These are phyloP conservation scores for Sonneratia caseolaris DNA, from an alignment of 345 rosid genomes.

Conservation along the genomic window DNA sequence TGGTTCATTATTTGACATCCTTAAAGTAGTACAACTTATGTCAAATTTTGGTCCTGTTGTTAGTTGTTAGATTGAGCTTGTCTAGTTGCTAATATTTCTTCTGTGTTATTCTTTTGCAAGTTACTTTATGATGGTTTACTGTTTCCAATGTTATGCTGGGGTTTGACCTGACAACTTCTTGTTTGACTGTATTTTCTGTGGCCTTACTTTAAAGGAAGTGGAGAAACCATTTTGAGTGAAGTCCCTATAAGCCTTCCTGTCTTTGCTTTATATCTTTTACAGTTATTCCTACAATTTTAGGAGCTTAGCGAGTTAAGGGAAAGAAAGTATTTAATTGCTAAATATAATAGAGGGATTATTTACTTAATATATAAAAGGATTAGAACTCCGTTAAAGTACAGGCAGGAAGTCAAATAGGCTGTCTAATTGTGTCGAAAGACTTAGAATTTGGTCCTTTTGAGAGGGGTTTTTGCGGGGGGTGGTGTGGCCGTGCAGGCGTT, in stretches of 20 bases:
- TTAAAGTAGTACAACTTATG: neutral
- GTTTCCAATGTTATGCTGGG: neutral
- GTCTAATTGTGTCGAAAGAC: neutral
- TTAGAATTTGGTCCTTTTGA: neutral
- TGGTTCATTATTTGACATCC: conserved; percentile 1
- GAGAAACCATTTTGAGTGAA: neutral
- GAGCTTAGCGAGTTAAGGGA: neutral
- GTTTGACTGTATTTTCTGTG: neutral
- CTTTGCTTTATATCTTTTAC: too few relatives aligned
- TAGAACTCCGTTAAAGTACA: neutral
- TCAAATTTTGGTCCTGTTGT: neutral
- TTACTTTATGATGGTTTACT: neutral
- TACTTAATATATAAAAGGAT: neutral
- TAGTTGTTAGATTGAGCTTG: neutral
- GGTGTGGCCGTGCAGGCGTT: too few relatives aligned
- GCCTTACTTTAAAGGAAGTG: neutral
- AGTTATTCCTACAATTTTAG: neutral
- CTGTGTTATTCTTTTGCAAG: neutral
- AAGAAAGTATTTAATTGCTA: neutral
- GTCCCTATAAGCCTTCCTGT: neutral
- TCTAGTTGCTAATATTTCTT: neutral
- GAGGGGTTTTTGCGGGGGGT: too few relatives aligned
- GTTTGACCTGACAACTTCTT: neutral
- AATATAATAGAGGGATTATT: neutral
- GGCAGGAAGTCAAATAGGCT: neutral